phyloP scores from a whole-genome alignment of 2,329 filamentous ascomycete genomes.

The Pyrenochaeta sp. region DNA sequence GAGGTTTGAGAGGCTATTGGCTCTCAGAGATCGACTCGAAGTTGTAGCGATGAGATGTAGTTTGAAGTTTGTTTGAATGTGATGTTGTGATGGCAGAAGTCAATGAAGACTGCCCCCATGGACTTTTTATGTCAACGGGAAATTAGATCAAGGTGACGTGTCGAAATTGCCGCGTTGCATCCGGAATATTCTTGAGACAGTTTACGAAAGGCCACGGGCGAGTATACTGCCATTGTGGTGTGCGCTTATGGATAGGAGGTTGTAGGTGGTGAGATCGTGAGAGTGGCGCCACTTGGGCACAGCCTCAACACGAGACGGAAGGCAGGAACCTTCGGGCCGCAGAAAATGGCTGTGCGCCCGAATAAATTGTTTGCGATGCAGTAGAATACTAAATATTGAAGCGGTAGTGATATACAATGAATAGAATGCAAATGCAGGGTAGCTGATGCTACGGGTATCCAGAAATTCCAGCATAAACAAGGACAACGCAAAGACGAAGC shows the following conservation, averaged over 20 bases:
- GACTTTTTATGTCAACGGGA: no score
- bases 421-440: neutral
- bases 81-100: no score
- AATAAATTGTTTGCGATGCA: neutral
- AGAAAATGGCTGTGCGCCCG: no score
- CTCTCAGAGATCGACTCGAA: neutral
- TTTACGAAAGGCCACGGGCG: slow-evolving; percentile 1
- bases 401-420: no score
- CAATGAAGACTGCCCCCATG: no score
- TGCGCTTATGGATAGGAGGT: neutral
- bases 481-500: neutral
- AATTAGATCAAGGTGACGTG: no score
- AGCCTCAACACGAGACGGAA: neutral
- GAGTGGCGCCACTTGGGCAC: slow-evolving; percentile 8
- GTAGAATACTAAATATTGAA: neutral
- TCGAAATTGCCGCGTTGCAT: neutral
- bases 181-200: neutral
- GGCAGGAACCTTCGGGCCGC: neutral
- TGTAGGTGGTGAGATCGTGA: slow-evolving; percentile 10
- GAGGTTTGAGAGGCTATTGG: neutral
- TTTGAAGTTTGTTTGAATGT: neutral
- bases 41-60: no score
- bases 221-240: neutral
- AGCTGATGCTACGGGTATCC: slow-evolving; percentile 3
- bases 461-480: neutral